Percentiles rank a stretch among this genome's conserved stretches.
Conservation (phyloP, 2,329 filamentous ascomycete species). For the Fusarium sp. region DNA sequence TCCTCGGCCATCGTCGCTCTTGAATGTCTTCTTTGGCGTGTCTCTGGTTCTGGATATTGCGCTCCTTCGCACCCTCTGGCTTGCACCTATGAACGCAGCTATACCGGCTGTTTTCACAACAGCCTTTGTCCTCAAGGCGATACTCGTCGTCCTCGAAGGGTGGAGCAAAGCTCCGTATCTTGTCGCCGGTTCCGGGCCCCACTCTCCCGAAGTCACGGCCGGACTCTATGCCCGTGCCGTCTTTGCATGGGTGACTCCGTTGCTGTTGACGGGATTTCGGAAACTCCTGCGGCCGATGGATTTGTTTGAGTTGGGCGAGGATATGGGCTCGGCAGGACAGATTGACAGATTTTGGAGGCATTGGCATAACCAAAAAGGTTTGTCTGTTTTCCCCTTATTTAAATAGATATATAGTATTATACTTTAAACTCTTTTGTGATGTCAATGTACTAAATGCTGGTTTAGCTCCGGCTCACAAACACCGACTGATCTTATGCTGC, state of each 20-base stretch:
- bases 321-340: slow-evolving; percentile 51
- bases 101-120: slow-evolving; percentile 54
- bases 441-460: slow-evolving; percentile 39
- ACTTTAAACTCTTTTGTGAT: slow-evolving; percentile 28
- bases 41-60: slow-evolving; percentile 54
- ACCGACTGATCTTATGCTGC: slow-evolving; percentile 49
- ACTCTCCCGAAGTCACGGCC: slow-evolving; percentile 56
- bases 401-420: slow-evolving; percentile 32
- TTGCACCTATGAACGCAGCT: slow-evolving; percentile 40
- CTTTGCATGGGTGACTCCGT: slow-evolving; percentile 56
- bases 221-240: slow-evolving; percentile 56
- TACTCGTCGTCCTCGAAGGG: slow-evolving; percentile 55
- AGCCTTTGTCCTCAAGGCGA: slow-evolving; percentile 55
- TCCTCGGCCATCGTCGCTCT: slow-evolving; percentile 50
- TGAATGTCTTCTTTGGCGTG: slow-evolving; percentile 53
- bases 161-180: slow-evolving; percentile 55
- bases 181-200: slow-evolving; percentile 45
- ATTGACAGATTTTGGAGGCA: slow-evolving; percentile 50
- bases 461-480: slow-evolving; percentile 34
- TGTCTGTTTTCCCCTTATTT: slow-evolving; percentile 9
- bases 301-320: slow-evolving; percentile 53
- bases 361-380: slow-evolving; percentile 49
- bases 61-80: slow-evolving; percentile 54
- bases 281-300: slow-evolving; percentile 53
- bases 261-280: slow-evolving; percentile 55